phyloP scores from a whole-genome alignment of 1,284 basidiomycete genomes.

The Moesziomyces globuligerus region DNA sequence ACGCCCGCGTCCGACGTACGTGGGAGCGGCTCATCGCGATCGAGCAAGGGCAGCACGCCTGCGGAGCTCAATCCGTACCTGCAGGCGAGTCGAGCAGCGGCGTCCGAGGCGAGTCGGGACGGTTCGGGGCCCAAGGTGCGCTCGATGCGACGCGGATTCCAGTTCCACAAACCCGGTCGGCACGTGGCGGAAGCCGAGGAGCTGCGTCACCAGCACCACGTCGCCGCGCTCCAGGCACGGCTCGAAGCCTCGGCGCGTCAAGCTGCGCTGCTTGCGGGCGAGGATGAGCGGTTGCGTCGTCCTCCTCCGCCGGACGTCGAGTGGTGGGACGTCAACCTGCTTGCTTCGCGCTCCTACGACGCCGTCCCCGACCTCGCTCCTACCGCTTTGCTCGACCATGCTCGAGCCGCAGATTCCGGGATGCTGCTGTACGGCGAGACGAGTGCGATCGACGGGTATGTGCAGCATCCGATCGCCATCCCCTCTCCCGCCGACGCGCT shows the following conservation, averaged over 20 bases:
- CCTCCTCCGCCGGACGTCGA: conserved; percentile 87
- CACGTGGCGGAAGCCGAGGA: conserved; percentile 63
- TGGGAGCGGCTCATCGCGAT: no score
- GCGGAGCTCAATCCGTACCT: conserved; percentile 58
- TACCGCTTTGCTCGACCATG: conserved; percentile 71
- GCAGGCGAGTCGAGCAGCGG: conserved; percentile 21
- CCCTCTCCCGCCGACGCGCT: conserved; percentile 88
- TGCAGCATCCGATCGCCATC: conserved; percentile 97
- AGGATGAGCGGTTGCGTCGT: conserved; percentile 83
- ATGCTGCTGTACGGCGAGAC: conserved; percentile 68
- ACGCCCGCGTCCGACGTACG: conserved; percentile 9
- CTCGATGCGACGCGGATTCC: conserved; percentile 56
- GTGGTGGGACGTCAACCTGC: conserved; percentile 95
- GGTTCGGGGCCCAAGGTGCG: conserved; percentile 35
- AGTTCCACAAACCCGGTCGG: conserved; percentile 62
- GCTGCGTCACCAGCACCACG: conserved; percentile 71
- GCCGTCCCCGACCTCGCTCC: conserved; percentile 71
- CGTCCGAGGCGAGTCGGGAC: conserved; percentile 19
- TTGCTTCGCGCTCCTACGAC: conserved; percentile 82
- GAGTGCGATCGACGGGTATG: conserved; percentile 86
- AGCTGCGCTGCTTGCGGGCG: conserved; percentile 87
- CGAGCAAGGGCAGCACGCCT: conserved; percentile 7
- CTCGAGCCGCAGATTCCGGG: conserved; percentile 16
- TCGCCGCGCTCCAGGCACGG: conserved; percentile 89
- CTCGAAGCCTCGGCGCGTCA: conserved; percentile 92